These are phyloP conservation scores for Dimocarpus longan DNA, from an alignment of 345 rosid genomes.

Conservation along the genomic window DNA sequence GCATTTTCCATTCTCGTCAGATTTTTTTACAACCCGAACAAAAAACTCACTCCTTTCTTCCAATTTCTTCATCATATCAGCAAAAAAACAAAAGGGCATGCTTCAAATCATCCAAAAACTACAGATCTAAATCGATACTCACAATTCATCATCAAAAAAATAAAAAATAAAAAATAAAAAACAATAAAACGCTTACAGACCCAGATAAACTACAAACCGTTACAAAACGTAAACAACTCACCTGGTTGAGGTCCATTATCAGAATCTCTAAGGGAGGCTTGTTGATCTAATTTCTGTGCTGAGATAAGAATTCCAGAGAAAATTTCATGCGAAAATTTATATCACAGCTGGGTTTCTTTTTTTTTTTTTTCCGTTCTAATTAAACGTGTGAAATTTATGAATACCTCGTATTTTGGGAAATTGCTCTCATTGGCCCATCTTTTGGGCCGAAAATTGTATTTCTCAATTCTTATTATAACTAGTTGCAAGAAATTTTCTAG, in stretches of 20 bases:
- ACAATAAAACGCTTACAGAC: not conserved
- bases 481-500: no score
- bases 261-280: not conserved
- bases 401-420: not conserved
- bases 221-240: slow-evolving; percentile 18
- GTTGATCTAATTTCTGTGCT: not conserved
- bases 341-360: no score
- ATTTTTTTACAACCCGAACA: slow-evolving; percentile 1
- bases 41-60: not conserved
- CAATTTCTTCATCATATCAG: not conserved
- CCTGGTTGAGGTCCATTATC: slow-evolving; percentile 49
- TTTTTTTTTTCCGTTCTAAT: not conserved
- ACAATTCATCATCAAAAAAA: not conserved
- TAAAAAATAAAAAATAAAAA: no score
- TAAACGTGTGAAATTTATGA: not conserved
- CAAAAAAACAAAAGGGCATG: slow-evolving; percentile 9
- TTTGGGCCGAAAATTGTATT: no score
- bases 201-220: not conserved
- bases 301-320: not conserved
- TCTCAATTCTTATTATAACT: no score
- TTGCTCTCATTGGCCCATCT: not conserved
- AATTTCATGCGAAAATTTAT: not conserved
- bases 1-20: not conserved
- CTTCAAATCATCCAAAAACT: not conserved
- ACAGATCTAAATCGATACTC: slow-evolving; percentile 8